Evolutionary conservation across 805 yeast species (phyloP).

Genomic region (Candida insectalens): DNA sequence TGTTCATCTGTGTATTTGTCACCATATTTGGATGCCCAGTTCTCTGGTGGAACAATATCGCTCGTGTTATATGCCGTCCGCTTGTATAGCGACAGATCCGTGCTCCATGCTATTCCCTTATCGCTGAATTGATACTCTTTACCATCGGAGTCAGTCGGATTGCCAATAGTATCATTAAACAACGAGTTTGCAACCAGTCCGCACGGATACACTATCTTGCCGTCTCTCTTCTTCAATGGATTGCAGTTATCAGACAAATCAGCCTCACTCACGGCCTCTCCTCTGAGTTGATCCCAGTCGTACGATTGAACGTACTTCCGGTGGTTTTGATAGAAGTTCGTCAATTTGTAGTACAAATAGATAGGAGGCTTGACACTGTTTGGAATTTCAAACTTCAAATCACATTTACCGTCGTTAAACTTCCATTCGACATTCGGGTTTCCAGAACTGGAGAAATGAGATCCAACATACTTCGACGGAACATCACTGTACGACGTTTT

Average conservation of each 20-base stretch:
- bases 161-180: conserved; percentile 78
- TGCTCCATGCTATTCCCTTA: conserved; percentile 73
- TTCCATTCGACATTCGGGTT: conserved; percentile 43
- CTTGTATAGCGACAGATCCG: conserved; percentile 66
- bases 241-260: conserved; percentile 44
- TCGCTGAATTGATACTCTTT: conserved; percentile 34
- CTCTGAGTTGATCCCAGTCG: conserved; percentile 74
- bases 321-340: conserved; percentile 91
- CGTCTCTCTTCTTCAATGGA: conserved; percentile 34
- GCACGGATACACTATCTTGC: conserved; percentile 68
- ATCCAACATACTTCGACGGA: conserved; percentile 47
- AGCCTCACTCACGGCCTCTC: conserved; percentile 49
- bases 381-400: conserved; percentile 65
- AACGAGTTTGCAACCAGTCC: conserved; percentile 89
- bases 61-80: conserved; percentile 56
- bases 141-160: conserved; percentile 27
- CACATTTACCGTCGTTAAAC: conserved; percentile 41
- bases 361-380: conserved; percentile 60
- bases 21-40: conserved; percentile 75
- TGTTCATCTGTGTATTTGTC: conserved; percentile 81
- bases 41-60: conserved; percentile 89
- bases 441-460: conserved; percentile 48
- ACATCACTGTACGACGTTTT: conserved; percentile 33
- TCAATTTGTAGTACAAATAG: conserved; percentile 73
- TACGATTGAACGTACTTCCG: conserved; percentile 83